Evolutionary conservation across 768 basidiomycete genomes (phyloP), one percentile per base, ranked within the genome.

Genomic region (Strobilomyces confusus): DNA sequence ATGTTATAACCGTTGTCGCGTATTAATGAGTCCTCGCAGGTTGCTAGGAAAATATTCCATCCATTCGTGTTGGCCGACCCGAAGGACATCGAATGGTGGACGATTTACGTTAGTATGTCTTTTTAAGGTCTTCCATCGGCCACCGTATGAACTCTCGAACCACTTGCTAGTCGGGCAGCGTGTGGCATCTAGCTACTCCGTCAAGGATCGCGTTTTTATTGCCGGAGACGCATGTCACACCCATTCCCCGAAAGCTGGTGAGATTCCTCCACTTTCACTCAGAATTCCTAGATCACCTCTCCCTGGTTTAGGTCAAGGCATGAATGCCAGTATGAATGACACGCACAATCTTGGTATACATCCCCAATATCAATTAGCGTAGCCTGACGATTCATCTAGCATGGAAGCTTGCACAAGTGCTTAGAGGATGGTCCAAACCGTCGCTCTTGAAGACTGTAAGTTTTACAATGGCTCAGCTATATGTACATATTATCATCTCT

Each of bases 141-240:
- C 9, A 41, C 20, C 34, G 46, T 58, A 44, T 29, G 37, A 30
- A 15, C 9, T 3, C 9, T 6, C 46, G 38, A 23, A n/a, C 43
- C 19, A 17, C 20, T 20, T 26, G 25, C 9, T 45, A 85, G 86
- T 89, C 57, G 86, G 86, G 3, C 87, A 89, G 61, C 80, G 29
- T 29, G 29, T 29, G 29, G 29, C 29, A 29, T 29, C 29, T 29
- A 29, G 29, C 7, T 29, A 29, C 65, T 81, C 80, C 20, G 69
- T 77, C 1, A 63, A 79, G 17, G 75, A 86, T 1, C 77, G 87
- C 1, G 77, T 87, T 1, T 88, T 89, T 65, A 87, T 90, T 49
- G 83, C 80, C 1, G 87, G 87, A 0, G 87, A 87, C 65, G 86
- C 85, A 0, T 87, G 84, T 53, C 83, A 83, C 61, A 83, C 81